These are phyloP conservation scores for Heliamphora pulchella DNA, from an alignment of 179 eudicot genomes.

Conservation along the genomic window DNA sequence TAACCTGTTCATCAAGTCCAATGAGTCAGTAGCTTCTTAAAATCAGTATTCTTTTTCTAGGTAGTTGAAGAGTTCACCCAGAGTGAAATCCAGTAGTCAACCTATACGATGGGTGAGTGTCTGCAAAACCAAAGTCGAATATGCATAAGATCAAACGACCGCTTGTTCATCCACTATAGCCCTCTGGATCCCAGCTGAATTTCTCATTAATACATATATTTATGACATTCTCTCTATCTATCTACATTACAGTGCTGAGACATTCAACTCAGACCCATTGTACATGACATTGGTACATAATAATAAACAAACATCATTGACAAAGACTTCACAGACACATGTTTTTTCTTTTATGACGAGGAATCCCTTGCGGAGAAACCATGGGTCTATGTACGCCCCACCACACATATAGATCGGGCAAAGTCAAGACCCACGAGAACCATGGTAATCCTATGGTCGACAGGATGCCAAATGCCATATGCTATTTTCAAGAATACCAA, in stretches of 20 bases:
- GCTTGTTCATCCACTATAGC: neutral
- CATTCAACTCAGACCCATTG: neutral
- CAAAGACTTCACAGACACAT: no score
- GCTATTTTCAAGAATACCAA: neutral
- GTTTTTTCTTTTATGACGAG: no score
- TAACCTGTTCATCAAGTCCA: constrained; percentile 29
- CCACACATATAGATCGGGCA: no score
- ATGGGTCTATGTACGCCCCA: no score
- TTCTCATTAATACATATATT: neutral
- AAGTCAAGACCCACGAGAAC: no score
- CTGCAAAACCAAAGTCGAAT: neutral
- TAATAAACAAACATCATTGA: neutral
- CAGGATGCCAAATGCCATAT: no score
- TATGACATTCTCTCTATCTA: neutral
- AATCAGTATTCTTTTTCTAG: neutral
- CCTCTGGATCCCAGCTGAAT: neutral
- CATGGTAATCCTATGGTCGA: no score
- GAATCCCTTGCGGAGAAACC: no score
- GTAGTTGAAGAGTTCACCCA: neutral
- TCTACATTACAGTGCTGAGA: neutral
- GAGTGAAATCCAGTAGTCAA: neutral
- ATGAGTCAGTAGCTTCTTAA: constrained; percentile 12
- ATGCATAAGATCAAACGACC: neutral
- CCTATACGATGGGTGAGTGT: neutral
- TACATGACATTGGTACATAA: neutral